Base-by-base conservation (phyloP, 306 rosid genomes). In the Cucurbita argyrosperma region DNA sequence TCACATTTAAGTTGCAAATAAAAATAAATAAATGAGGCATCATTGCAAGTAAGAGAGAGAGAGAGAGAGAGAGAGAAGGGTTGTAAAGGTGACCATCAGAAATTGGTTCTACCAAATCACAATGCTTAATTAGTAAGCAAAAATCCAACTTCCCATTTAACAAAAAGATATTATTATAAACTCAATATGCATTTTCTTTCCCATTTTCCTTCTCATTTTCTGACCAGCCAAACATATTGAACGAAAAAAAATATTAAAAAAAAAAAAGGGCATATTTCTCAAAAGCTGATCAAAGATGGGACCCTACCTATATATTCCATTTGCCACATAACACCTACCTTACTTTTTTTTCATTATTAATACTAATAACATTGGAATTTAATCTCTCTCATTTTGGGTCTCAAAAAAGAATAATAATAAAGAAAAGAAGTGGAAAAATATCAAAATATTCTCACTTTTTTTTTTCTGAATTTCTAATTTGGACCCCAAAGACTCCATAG, bases 401-500 rank as follows among this genome's bases (percentile, higher is more conserved):
- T 39, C 63, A 63, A 71, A 12, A 38, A 73, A 73, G 57, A 62
- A 54, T 30, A 30, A 73, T 4, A 74, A 7, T 43, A 35, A 42
- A 18, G 7, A 35, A 59, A 71, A 18, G 39, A 61, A 79, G 52
- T 9, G 54, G 35, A 26, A 71, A 62, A 57, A 37, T 57, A 47
- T 66, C 72, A 40, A 68, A 78, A 39, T 60, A 35, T n/a, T 7
- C 39, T 15, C 40, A 37, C 5, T 50, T 8, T 74, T 35, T 66
- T 47, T 37, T 14, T 43, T 30, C 40, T 30, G 30, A 52, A 71
- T 66, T 82, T 79, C 58, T 76, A 86, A 86, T 81, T 82, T 83
- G 92, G 90, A 88, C 88, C 72, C 92, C 92, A 88, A 86, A 88
- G 87, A 78, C 61, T 82, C 92, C 92, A 88, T 51, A 88, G 82